These are phyloP conservation scores for Chenopodium album DNA, from an alignment of 148 eudicot species.

Conservation along the genomic window DNA sequence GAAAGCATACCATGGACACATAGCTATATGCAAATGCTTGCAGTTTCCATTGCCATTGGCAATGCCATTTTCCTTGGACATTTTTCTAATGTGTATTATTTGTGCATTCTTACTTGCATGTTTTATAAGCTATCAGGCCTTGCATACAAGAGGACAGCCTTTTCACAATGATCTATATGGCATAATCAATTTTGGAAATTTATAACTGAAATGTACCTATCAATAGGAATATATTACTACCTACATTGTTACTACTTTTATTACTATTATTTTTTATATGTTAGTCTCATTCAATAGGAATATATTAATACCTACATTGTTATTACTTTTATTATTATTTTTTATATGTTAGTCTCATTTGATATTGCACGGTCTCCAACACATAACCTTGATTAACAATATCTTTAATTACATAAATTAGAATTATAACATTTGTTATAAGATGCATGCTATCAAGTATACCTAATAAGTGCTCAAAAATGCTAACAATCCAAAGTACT, in stretches of 20 bases:
- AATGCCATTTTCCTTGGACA: conserved; percentile 19
- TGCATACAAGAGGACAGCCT: conserved; percentile 14
- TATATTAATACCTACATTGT: too few species aligned
- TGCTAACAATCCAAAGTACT: not conserved
- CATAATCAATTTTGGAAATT: conserved; percentile 11
- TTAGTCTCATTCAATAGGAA: too few species aligned
- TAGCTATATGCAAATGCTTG: conserved; percentile 37
- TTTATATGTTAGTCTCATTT: too few species aligned
- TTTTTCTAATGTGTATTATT: not conserved
- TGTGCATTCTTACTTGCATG: not conserved
- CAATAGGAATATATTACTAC: too few species aligned
- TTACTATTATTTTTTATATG: too few species aligned
- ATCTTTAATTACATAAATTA: too few species aligned
- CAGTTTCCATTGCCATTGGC: not conserved
- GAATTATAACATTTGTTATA: too few species aligned
- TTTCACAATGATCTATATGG: not conserved
- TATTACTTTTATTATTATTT: too few species aligned
- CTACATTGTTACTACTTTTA: too few species aligned
- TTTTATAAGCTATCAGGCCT: not conserved
- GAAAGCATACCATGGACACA: conserved; percentile 63
- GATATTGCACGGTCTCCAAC: too few species aligned
- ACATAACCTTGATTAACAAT: too few species aligned
- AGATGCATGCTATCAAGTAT: not conserved
- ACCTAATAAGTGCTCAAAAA: not conserved
- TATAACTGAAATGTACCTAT: not conserved